Conservation (phyloP, 2,329 filamentous ascomycete species). For the Fonsecaea pugnacius region DNA sequence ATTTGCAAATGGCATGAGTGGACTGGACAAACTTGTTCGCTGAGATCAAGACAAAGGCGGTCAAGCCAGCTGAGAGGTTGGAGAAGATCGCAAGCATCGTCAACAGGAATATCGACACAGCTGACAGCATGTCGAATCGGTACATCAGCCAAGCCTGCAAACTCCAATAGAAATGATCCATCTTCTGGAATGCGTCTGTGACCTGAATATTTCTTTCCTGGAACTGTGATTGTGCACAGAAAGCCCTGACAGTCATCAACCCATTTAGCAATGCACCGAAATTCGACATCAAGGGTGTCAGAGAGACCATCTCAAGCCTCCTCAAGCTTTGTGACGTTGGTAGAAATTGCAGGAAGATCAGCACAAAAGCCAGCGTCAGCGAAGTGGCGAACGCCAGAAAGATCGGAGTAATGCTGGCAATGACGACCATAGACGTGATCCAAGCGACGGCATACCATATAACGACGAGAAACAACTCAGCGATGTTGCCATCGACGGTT, state of each 20-base stretch:
- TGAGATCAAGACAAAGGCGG: conserved; percentile 80
- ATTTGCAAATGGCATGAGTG: conserved; percentile 74
- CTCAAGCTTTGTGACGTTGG: conserved; percentile 82
- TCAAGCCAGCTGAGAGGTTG: conserved; percentile 74
- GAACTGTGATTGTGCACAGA: conserved; percentile 77
- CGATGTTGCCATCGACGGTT: conserved; percentile 85
- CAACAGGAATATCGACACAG: conserved; percentile 72
- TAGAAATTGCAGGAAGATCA: conserved; percentile 76
- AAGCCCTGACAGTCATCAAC: conserved; percentile 82
- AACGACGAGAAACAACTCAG: conserved; percentile 71
- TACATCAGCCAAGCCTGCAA: conserved; percentile 83
- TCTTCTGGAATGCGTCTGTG: conserved; percentile 87
- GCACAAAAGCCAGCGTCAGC: conserved; percentile 70
- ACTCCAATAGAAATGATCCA: conserved; percentile 95
- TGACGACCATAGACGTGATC: conserved; percentile 73
- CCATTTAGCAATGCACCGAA: conserved; percentile 87
- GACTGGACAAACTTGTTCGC: conserved; percentile 67
- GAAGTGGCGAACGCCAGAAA: conserved; percentile 74
- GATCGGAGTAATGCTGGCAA: conserved; percentile 75
- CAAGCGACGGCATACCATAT: conserved; percentile 73
- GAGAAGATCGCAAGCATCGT: conserved; percentile 75
- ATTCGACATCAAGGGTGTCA: conserved; percentile 88
- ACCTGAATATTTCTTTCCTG: conserved; percentile 78
- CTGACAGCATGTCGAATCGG: conserved; percentile 74
- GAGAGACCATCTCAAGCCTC: conserved; percentile 83